Percentiles rank a stretch among this genome's conserved stretches.
Conservation (phyloP, 2,329 filamentous ascomycete species). For the Pestalotiopsis sp. region DNA sequence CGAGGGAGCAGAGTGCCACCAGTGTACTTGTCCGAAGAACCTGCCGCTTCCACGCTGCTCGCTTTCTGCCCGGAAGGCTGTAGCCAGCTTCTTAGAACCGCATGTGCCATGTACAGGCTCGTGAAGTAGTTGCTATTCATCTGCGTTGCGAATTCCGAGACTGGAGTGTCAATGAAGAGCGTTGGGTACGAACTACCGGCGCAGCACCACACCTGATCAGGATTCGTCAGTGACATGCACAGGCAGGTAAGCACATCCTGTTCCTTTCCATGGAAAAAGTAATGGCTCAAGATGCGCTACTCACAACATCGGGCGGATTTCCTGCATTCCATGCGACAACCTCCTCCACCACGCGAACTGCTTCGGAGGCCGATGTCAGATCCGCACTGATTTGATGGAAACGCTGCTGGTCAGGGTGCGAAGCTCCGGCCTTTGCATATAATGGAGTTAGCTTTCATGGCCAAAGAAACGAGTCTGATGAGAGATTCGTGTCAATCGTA, state of each 20-base stretch:
- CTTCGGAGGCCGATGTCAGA: slow-evolving; percentile 58
- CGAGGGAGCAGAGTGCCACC: slow-evolving; percentile 29
- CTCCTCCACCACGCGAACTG: slow-evolving; percentile 58
- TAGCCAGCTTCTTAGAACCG: slow-evolving; percentile 30
- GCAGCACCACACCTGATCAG: slow-evolving; percentile 56
- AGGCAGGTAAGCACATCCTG: background rate
- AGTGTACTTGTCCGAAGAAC: background rate
- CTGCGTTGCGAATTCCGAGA: slow-evolving; percentile 32
- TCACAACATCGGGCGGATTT: slow-evolving; percentile 57
- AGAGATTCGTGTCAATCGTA: slow-evolving; percentile 30
- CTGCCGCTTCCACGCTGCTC: background rate
- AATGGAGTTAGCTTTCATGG: slow-evolving; percentile 12
- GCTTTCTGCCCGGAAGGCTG: slow-evolving; percentile 4
- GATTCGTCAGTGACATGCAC: background rate
- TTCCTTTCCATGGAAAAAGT: no score
- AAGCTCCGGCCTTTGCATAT: slow-evolving; percentile 50
- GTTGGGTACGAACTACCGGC: slow-evolving; percentile 61
- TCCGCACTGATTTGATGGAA: slow-evolving; percentile 70
- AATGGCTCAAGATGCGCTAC: no score
- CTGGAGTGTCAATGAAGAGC: slow-evolving; percentile 37
- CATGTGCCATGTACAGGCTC: slow-evolving; percentile 39
- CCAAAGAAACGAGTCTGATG: background rate
- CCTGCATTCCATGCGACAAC: slow-evolving; percentile 62
- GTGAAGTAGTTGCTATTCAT: slow-evolving; percentile 44
- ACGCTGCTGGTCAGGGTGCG: slow-evolving; percentile 53